A percentile compares a stretch with the other conserved stretches of the same genome.
phyloP scores from a whole-genome alignment of 208 protist species.

The Leishmania turanica region DNA sequence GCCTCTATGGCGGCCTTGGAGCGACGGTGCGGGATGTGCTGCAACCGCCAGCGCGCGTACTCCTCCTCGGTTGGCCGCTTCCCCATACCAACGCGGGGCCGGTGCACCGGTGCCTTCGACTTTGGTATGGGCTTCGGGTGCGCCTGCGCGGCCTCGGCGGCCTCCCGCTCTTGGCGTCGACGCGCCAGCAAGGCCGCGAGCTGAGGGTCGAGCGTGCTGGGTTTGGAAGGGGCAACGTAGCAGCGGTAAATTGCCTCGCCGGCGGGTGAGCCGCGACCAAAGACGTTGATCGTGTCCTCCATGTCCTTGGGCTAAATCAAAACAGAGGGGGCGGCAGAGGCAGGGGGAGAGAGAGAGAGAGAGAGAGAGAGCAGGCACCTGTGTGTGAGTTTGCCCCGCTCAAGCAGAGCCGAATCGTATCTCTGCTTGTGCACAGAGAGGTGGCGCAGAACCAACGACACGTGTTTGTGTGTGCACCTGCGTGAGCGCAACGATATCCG shows the following conservation, averaged over 20 bases:
- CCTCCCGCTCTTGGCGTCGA: conserved; percentile 64
- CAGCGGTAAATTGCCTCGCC: conserved; percentile 89
- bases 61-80: conserved; percentile 50
- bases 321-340: background rate
- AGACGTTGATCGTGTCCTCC: conserved; percentile 59
- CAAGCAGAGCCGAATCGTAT: background rate
- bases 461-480: background rate
- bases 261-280: conserved; percentile 87
- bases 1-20: conserved; percentile 51
- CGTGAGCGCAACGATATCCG: background rate
- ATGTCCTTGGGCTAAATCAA: conserved; percentile 20
- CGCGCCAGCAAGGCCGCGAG: conserved; percentile 62
- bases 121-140: conserved; percentile 83
- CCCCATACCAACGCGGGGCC: conserved; percentile 63
- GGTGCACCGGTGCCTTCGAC: conserved; percentile 69
- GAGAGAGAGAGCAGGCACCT: background rate
- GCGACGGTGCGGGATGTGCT: conserved; percentile 73
- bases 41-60: conserved; percentile 61
- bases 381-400: background rate
- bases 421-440: background rate
- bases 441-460: background rate
- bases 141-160: conserved; percentile 53
- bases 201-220: conserved; percentile 81
- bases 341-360: background rate
- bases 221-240: conserved; percentile 73